Evolutionary conservation across 2,329 filamentous ascomycete genomes (phyloP).

Genomic region (Paecilomyces niveus): DNA sequence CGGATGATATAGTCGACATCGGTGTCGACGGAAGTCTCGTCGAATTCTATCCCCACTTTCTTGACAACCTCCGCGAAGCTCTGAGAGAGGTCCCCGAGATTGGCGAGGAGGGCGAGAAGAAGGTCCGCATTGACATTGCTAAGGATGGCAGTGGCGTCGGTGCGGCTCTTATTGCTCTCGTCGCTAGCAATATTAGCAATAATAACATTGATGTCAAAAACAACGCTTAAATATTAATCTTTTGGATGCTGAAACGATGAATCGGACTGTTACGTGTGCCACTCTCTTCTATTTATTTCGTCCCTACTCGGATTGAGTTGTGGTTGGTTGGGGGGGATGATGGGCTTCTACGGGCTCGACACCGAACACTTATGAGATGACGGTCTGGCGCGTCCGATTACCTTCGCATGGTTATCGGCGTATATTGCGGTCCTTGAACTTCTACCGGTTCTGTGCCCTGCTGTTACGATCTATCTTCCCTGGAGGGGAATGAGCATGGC

Average conservation of each 20-base stretch:
- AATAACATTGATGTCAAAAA: slow-evolving; percentile 3
- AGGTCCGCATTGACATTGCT: slow-evolving; percentile 88
- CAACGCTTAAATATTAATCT: neutral
- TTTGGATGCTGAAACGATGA: neutral
- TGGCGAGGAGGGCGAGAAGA: slow-evolving; percentile 70
- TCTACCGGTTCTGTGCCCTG: neutral
- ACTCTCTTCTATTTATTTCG: neutral
- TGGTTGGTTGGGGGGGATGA: neutral
- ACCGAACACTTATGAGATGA: neutral
- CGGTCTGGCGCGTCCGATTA: neutral
- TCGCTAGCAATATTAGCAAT: slow-evolving; percentile 59
- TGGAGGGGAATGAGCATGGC: neutral
- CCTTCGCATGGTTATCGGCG: neutral
- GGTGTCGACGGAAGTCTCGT: slow-evolving; percentile 92
- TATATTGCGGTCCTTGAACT: neutral
- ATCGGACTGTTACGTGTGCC: neutral
- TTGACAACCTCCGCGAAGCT: slow-evolving; percentile 78
- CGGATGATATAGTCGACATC: slow-evolving; percentile 71
- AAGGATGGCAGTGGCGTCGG: slow-evolving; percentile 97
- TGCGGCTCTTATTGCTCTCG: slow-evolving; percentile 86
- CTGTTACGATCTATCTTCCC: neutral
- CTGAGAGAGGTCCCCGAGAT: slow-evolving; percentile 70
- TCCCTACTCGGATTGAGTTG: neutral
- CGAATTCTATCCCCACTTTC: slow-evolving; percentile 91
- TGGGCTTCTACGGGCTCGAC: neutral